Conservation (phyloP, 163 green algal genomes). For the Picocystis sp. region DNA sequence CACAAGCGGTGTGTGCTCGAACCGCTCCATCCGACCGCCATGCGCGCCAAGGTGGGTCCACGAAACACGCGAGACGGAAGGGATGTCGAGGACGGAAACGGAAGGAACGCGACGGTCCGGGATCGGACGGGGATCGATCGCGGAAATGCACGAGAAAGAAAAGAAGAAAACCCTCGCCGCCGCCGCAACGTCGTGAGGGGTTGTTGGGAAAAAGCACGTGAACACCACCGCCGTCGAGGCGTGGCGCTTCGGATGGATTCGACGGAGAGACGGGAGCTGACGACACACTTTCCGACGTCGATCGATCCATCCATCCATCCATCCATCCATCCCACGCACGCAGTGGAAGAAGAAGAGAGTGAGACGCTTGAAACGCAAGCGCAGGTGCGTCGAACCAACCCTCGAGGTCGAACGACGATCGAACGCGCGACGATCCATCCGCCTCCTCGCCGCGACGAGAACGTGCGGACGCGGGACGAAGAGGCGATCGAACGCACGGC, state of each 20-base stretch:
- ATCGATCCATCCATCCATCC: background rate
- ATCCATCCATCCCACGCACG: background rate
- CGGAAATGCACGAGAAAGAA: background rate
- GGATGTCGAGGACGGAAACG: background rate
- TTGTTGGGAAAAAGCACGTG: constrained; percentile 50
- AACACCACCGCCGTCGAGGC: constrained; percentile 44
- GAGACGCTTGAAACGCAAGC: constrained; percentile 6
- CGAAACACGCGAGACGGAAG: background rate
- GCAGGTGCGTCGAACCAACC: background rate
- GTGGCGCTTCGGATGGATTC: constrained; percentile 47
- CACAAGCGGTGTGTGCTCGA: too few species aligned
- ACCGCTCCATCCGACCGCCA: too few species aligned
- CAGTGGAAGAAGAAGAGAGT: constrained; percentile 14
- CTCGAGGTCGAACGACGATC: too few species aligned
- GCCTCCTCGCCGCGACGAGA: too few species aligned
- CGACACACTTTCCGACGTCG: background rate
- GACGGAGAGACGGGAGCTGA: background rate
- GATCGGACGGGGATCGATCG: too few species aligned
- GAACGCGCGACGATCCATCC: too few species aligned
- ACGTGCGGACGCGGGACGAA: too few species aligned
- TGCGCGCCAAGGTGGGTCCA: too few species aligned
- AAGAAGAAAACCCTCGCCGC: constrained; percentile 49
- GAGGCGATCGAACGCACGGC: too few species aligned
- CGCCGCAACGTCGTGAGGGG: constrained; percentile 21
- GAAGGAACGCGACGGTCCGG: too few species aligned